phyloP scores from a whole-genome alignment of 139 green algal genomes.

The Spirogloea muscicola region DNA sequence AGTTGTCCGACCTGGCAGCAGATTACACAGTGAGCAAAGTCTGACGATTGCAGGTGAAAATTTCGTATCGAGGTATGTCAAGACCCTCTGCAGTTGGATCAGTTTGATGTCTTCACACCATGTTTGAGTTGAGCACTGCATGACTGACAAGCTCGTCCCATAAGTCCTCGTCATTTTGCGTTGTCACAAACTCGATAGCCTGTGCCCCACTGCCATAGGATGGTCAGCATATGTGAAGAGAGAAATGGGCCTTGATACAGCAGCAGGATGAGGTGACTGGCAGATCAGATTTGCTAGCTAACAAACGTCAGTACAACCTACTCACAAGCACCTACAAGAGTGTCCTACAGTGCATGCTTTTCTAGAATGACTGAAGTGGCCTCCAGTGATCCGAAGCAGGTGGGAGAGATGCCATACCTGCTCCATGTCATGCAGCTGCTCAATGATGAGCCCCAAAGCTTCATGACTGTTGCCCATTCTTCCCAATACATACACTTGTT shows the following conservation, averaged over 20 bases:
- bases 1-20: conserved; percentile 57
- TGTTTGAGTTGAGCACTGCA: conserved; percentile 60
- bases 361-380: too few relatives aligned
- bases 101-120: conserved; percentile 40
- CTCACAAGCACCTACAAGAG: too few relatives aligned
- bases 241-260: too few relatives aligned
- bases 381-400: too few relatives aligned
- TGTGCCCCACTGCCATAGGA: too few relatives aligned
- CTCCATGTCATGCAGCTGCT: conserved; percentile 74
- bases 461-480: conserved; percentile 74
- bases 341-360: too few relatives aligned
- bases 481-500: conserved; percentile 81
- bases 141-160: conserved; percentile 85
- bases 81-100: neutral
- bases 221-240: too few relatives aligned
- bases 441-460: conserved; percentile 85
- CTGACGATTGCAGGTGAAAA: neutral
- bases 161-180: conserved; percentile 81
- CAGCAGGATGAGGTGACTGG: too few relatives aligned
- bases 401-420: too few relatives aligned
- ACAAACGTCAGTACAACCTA: too few relatives aligned
- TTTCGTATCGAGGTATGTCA: neutral
- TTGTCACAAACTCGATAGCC: conserved; percentile 87
- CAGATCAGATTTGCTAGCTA: too few relatives aligned
- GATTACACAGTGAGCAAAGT: conserved; percentile 5